Conservation (phyloP, 2,329 filamentous ascomycete genomes). For the Alternaria longipes region DNA sequence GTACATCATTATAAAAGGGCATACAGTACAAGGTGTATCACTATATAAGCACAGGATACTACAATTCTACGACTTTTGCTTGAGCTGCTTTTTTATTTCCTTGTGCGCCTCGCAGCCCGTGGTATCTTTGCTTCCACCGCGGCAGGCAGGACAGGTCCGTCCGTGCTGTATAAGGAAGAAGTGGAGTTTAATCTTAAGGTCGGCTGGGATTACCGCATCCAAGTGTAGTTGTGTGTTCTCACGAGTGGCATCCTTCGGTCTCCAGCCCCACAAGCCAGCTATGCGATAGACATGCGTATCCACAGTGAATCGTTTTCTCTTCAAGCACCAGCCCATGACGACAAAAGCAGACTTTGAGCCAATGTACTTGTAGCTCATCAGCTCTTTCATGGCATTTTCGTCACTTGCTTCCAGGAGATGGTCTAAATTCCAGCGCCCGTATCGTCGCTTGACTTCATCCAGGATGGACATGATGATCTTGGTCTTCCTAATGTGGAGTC, state of each 20-base stretch:
- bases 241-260: conserved; percentile 6
- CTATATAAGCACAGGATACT: neutral
- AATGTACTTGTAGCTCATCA: conserved; percentile 17
- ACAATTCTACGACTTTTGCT: neutral
- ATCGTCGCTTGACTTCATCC: conserved; percentile 14
- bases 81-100: neutral
- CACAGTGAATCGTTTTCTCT: conserved; percentile 13
- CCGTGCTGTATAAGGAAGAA: conserved; percentile 16
- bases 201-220: conserved; percentile 6
- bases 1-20: neutral
- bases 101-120: neutral
- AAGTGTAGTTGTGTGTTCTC: conserved; percentile 14
- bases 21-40: neutral
- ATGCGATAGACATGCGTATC: conserved; percentile 18
- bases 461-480: conserved; percentile 16
- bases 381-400: conserved; percentile 19
- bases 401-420: conserved; percentile 7
- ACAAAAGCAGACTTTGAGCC: conserved; percentile 18
- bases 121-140: conserved; percentile 6
- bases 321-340: conserved; percentile 16
- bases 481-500: conserved; percentile 9
- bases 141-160: conserved; percentile 9
- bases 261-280: conserved; percentile 16
- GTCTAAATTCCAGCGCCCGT: conserved; percentile 11
- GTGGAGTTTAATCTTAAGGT: conserved; percentile 12